phyloP scores from a whole-genome alignment of 108 stramenopile genomes.

The Chaetoceros muelleri region DNA sequence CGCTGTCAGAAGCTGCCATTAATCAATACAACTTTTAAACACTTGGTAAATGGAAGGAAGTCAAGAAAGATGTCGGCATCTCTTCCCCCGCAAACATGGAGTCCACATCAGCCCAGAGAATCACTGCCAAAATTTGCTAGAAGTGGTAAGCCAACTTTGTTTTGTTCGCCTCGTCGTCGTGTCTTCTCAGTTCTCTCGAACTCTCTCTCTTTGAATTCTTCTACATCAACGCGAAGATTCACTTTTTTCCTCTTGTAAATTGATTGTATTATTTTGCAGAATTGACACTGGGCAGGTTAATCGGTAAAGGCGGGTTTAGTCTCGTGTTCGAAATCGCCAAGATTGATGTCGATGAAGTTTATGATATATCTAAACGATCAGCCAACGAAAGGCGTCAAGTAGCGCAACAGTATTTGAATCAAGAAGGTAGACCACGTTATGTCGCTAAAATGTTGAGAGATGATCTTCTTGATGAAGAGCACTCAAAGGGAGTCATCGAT shows the following conservation, averaged over 20 bases:
- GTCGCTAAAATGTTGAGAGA: slow-evolving; percentile 69
- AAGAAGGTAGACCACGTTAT: slow-evolving; percentile 18
- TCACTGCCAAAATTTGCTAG: not conserved
- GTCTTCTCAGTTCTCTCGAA: too few species aligned
- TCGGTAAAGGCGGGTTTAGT: slow-evolving; percentile 73
- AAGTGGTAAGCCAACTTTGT: not conserved
- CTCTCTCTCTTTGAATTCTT: too few species aligned
- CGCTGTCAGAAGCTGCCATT: too few species aligned
- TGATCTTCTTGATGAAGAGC: slow-evolving; percentile 74
- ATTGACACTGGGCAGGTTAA: slow-evolving; percentile 42
- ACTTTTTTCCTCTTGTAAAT: not conserved
- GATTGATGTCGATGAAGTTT: slow-evolving; percentile 54
- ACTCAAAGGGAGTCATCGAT: slow-evolving; percentile 76
- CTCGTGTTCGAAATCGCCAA: slow-evolving; percentile 50
- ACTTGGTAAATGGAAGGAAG: too few species aligned
- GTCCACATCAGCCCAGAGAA: not conserved
- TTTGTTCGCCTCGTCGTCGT: too few species aligned
- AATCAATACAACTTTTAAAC: too few species aligned
- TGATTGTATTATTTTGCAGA: slow-evolving; percentile 16
- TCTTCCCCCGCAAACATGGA: too few species aligned
- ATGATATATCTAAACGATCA: slow-evolving; percentile 50
- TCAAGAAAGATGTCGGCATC: too few species aligned
- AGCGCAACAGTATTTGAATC: slow-evolving; percentile 17
- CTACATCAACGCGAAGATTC: too few species aligned
- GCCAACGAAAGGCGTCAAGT: slow-evolving; percentile 34